A percentile compares a stretch with the other conserved stretches of the same genome.
Conservation (phyloP, 257 asterid species). For the Forsythia suspensa region DNA sequence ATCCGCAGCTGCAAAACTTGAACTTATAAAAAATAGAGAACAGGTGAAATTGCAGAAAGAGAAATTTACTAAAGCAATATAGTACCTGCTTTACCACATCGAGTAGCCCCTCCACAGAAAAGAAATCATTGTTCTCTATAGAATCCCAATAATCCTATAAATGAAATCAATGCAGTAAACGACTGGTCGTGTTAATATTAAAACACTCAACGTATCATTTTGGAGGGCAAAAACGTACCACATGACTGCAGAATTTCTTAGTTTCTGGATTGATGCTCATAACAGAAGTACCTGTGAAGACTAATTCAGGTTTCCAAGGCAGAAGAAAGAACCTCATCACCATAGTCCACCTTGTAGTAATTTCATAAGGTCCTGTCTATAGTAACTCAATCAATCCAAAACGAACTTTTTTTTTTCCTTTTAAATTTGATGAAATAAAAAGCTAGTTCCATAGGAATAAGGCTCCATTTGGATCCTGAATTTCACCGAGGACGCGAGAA, state of each 20-base stretch:
- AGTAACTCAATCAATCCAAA: slow-evolving; percentile 35
- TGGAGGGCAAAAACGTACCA: slow-evolving; percentile 42
- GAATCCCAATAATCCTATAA: slow-evolving; percentile 93
- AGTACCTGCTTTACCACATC: slow-evolving; percentile 62
- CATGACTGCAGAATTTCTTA: slow-evolving; percentile 80
- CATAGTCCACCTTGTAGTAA: slow-evolving; percentile 97
- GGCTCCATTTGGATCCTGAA: too few species aligned
- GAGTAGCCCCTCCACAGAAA: slow-evolving; percentile 71
- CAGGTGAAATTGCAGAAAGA: background rate
- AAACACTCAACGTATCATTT: background rate
- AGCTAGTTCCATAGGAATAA: too few species aligned
- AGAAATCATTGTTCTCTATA: slow-evolving; percentile 67
- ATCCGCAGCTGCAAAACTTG: slow-evolving; percentile 52
- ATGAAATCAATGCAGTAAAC: slow-evolving; percentile 1
- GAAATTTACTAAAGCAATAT: background rate
- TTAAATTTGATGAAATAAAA: too few species aligned
- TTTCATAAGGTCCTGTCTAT: slow-evolving; percentile 91
- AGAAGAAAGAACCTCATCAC: slow-evolving; percentile 72
- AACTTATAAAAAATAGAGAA: slow-evolving; percentile 6
- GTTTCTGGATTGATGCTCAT: slow-evolving; percentile 87
- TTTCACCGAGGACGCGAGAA: too few species aligned
- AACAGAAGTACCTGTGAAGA: slow-evolving; percentile 92
- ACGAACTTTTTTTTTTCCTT: too few species aligned
- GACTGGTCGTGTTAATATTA: background rate
- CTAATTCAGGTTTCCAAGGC: slow-evolving; percentile 92